These are phyloP conservation scores for Gossypium aridum DNA, from an alignment of 441 rosid species.

Conservation along the genomic window DNA sequence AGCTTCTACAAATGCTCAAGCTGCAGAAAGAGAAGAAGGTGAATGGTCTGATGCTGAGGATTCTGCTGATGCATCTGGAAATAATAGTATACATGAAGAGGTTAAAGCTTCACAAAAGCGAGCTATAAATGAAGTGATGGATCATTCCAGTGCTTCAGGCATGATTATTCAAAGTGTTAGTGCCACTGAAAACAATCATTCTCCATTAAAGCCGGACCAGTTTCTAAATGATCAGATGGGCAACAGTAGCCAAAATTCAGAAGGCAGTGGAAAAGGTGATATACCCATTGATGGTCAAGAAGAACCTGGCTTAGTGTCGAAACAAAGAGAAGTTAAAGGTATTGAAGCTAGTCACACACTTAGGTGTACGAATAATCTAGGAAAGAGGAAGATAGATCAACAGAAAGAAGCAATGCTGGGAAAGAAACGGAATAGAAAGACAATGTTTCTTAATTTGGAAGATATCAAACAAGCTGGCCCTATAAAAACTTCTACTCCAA, in stretches of 20 bases:
- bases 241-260: conserved; percentile 31
- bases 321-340: conserved; percentile 75
- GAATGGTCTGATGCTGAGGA: conserved; percentile 83
- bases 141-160: conserved; percentile 20
- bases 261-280: conserved; percentile 42
- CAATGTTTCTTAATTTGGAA: conserved; percentile 80
- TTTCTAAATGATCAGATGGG: conserved; percentile 38
- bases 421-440: conserved; percentile 92
- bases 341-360: conserved; percentile 71
- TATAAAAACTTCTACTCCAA: conserved; percentile 66
- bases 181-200: conserved; percentile 28
- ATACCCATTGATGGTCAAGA: conserved; percentile 38
- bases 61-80: conserved; percentile 32
- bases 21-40: conserved; percentile 93
- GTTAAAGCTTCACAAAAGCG: conserved; percentile 22
- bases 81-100: conserved; percentile 24
- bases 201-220: conserved; percentile 28
- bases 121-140: conserved; percentile 15
- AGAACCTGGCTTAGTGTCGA: conserved; percentile 34
- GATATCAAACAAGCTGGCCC: conserved; percentile 90
- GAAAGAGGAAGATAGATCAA: conserved; percentile 82
- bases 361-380: conserved; percentile 56
- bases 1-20: conserved; percentile 27
- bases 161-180: conserved; percentile 24
- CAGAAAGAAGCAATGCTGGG: conserved; percentile 96